Percentiles rank a stretch among this genome's conserved stretches.
phyloP scores from a whole-genome alignment of 257 asterid species.

The Penstemon eatonii region DNA sequence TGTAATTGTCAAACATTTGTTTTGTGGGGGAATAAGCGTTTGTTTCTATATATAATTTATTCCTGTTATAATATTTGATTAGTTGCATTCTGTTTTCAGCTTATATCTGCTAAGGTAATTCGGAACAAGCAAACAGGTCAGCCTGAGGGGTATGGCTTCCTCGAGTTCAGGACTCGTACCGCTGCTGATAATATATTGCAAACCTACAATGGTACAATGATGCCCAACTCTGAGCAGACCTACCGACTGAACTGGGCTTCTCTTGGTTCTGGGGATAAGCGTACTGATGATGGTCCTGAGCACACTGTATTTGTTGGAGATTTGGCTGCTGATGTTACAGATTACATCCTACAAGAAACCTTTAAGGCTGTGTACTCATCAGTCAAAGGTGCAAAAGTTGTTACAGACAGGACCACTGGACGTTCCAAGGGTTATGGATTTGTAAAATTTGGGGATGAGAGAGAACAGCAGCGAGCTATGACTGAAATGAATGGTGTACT shows the following conservation, averaged over 20 bases:
- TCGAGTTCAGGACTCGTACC: constrained; percentile 71
- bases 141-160: constrained; percentile 87
- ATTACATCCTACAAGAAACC: constrained; percentile 65
- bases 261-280: constrained; percentile 78
- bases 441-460: constrained; percentile 78
- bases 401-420: constrained; percentile 73
- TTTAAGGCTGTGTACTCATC: constrained; percentile 62
- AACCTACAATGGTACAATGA: constrained; percentile 58
- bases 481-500: constrained; percentile 78
- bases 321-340: constrained; percentile 86
- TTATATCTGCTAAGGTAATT: constrained; percentile 63
- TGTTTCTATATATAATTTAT: no score
- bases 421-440: constrained; percentile 92
- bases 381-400: constrained; percentile 85
- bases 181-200: constrained; percentile 66
- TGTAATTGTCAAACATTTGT: no score
- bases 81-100: constrained; percentile 42
- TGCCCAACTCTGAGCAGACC: constrained; percentile 67
- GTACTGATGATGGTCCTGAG: constrained; percentile 72
- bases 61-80: background rate
- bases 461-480: constrained; percentile 82
- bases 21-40: no score
- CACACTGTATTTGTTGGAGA: constrained; percentile 83
- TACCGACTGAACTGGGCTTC: constrained; percentile 85
- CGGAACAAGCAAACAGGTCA: constrained; percentile 72